These are phyloP conservation scores for Phytopythium oedochilum DNA, from an alignment of 352 stramenopile species.

Conservation along the genomic window DNA sequence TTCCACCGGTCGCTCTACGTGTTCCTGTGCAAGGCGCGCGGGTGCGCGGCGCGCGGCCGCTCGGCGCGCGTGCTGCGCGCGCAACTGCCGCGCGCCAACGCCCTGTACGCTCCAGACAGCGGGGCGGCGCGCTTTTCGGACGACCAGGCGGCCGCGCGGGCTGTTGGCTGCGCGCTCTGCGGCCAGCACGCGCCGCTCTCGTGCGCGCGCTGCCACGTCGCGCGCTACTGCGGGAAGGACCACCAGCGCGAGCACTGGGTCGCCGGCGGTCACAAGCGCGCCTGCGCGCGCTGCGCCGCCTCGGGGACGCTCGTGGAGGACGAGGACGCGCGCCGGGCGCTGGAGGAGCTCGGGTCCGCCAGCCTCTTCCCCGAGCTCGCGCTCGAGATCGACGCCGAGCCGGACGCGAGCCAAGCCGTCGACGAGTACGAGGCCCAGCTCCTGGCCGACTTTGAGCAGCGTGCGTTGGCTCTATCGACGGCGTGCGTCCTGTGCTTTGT, in stretches of 20 bases:
- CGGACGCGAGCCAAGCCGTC: conserved; percentile 44
- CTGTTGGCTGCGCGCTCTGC: conserved; percentile 52
- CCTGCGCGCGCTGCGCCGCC: conserved; percentile 44
- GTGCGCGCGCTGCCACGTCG: conserved; percentile 68
- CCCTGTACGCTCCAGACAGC: conserved; percentile 79
- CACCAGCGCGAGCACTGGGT: conserved; percentile 83
- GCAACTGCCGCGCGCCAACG: conserved; percentile 88
- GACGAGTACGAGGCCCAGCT: conserved; percentile 78
- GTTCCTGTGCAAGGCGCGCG: conserved; percentile 80
- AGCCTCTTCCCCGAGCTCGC: conserved; percentile 74
- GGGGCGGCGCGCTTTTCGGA: conserved; percentile 8
- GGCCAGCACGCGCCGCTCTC: conserved; percentile 57
- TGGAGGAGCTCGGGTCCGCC: conserved; percentile 53
- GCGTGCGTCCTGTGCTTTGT: neutral
- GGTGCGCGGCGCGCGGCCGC: conserved; percentile 52
- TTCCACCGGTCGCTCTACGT: conserved; percentile 94
- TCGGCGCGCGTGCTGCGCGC: conserved; percentile 69
- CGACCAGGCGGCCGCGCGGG: conserved; percentile 12
- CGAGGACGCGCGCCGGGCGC: conserved; percentile 14
- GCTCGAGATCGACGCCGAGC: conserved; percentile 78
- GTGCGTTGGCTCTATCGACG: conserved; percentile 24
- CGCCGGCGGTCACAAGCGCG: conserved; percentile 55
- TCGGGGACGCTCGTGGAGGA: conserved; percentile 35
- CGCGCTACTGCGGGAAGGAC: conserved; percentile 70
- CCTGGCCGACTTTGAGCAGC: conserved; percentile 62